Percentiles rank a stretch among this genome's conserved stretches.
phyloP scores from a whole-genome alignment of 257 asterid species.

The Datura wrightii region DNA sequence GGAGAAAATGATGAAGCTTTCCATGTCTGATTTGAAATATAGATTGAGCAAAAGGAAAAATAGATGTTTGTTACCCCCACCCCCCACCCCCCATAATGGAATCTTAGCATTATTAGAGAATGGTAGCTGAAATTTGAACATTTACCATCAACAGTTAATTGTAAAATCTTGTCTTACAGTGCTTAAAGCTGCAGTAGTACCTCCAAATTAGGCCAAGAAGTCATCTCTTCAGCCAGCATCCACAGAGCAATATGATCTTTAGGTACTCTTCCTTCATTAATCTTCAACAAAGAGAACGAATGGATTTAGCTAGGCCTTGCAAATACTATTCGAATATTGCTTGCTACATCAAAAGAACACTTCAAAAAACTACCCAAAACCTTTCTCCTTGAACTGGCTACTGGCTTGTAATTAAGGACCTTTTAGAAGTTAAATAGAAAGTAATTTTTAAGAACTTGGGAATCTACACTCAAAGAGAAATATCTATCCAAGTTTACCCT shows the following conservation, averaged over 20 bases:
- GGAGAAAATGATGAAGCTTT: neutral
- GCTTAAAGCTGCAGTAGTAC: constrained; percentile 34
- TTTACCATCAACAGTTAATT: neutral
- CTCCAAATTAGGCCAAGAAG: constrained; percentile 82
- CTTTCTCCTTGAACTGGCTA: neutral
- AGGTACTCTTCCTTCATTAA: constrained; percentile 78
- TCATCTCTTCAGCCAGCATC: constrained; percentile 85
- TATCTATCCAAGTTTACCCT: neutral
- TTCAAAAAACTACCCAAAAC: neutral
- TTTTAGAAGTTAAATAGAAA: neutral
- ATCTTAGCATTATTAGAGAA: neutral
- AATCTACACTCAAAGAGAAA: neutral
- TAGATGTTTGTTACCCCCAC: neutral
- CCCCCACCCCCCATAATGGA: neutral
- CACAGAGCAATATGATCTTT: constrained; percentile 59
- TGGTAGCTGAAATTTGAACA: neutral
- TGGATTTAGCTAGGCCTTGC: neutral
- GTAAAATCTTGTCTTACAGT: neutral
- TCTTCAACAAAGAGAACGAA: constrained; percentile 40
- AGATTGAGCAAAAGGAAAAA: neutral
- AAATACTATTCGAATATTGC: neutral
- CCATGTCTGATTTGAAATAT: neutral
- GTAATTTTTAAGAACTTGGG: neutral
- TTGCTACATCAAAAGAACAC: neutral
- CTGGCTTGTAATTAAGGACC: neutral